Evolutionary conservation across 2,329 filamentous ascomycete species (phyloP).

Genomic region (Byssochlamys sp.): DNA sequence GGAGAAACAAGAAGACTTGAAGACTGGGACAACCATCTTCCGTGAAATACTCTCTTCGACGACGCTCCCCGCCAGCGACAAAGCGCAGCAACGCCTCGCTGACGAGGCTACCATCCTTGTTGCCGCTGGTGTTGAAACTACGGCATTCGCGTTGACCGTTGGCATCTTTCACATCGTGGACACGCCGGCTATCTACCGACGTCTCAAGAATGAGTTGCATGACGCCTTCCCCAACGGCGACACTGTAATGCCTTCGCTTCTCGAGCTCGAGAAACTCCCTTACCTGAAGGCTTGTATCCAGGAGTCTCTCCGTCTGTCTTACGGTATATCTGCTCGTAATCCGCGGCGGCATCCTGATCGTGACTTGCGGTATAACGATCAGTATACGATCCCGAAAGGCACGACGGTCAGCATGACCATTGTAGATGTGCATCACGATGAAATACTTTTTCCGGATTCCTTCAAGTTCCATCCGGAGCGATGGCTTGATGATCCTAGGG

Average conservation of each 20-base stretch:
- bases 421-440: conserved; percentile 13
- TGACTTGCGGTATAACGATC: conserved; percentile 6
- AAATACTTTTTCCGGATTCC: conserved; percentile 19
- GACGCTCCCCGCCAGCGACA: conserved; percentile 14
- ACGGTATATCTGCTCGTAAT: conserved; percentile 10
- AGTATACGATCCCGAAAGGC: conserved; percentile 7
- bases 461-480: conserved; percentile 18
- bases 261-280: conserved; percentile 17
- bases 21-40: conserved; percentile 14
- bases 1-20: conserved; percentile 5
- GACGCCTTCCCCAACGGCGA: conserved; percentile 13
- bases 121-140: conserved; percentile 20
- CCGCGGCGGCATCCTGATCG: conserved; percentile 9
- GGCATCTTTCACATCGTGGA: conserved; percentile 19
- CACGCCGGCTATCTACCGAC: conserved; percentile 11
- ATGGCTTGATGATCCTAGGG: conserved; percentile 15
- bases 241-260: conserved; percentile 1
- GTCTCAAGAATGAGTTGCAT: conserved; percentile 13
- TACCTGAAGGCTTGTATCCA: conserved; percentile 15
- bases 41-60: conserved; percentile 9
- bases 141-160: conserved; percentile 14
- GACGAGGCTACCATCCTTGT: conserved; percentile 18
- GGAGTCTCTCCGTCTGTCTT: conserved; percentile 7
- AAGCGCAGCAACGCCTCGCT: conserved; percentile 1
- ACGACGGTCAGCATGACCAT: conserved; percentile 16